Evolutionary conservation across 169 alveolate genomes (phyloP).

Genomic region (Perkinsus olseni): DNA sequence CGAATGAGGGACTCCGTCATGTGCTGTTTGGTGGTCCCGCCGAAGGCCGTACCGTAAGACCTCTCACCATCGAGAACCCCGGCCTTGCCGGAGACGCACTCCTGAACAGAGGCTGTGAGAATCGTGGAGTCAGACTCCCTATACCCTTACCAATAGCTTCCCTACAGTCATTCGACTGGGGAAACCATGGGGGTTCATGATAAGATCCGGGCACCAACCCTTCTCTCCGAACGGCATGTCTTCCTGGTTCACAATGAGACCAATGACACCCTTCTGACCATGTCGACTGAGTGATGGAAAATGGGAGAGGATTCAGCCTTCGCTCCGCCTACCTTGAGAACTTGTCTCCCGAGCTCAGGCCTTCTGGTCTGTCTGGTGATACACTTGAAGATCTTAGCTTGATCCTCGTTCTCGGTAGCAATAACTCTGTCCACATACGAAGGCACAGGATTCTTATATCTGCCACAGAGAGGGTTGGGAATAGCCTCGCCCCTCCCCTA

Average conservation of each 20-base stretch:
- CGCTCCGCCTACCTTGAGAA: slow-evolving; percentile 40
- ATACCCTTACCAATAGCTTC: slow-evolving; percentile 50
- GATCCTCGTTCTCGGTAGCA: slow-evolving; percentile 80
- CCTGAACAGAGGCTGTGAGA: background rate
- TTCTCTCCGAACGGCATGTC: slow-evolving; percentile 96
- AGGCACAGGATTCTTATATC: slow-evolving; percentile 70
- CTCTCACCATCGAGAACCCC: slow-evolving; percentile 88
- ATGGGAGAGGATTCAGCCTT: background rate
- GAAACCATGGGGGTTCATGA: slow-evolving; percentile 99
- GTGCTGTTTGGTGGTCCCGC: slow-evolving; percentile 84
- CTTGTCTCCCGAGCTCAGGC: slow-evolving; percentile 98
- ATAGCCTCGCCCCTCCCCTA: background rate
- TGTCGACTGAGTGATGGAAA: slow-evolving; percentile 79
- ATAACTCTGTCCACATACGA: slow-evolving; percentile 90
- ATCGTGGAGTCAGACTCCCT: background rate
- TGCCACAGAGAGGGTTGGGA: background rate
- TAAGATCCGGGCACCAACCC: slow-evolving; percentile 99
- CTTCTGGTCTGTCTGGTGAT: slow-evolving; percentile 84
- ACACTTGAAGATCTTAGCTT: slow-evolving; percentile 77
- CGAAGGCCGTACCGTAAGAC: slow-evolving; percentile 97
- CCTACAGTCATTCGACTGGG: slow-evolving; percentile 99
- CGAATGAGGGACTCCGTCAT: slow-evolving; percentile 76
- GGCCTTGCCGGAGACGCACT: slow-evolving; percentile 56
- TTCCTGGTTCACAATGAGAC: slow-evolving; percentile 88
- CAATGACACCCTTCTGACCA: slow-evolving; percentile 99